These are phyloP conservation scores for Fusarium torulosum DNA, from an alignment of 2,329 filamentous ascomycete species.

Conservation along the genomic window DNA sequence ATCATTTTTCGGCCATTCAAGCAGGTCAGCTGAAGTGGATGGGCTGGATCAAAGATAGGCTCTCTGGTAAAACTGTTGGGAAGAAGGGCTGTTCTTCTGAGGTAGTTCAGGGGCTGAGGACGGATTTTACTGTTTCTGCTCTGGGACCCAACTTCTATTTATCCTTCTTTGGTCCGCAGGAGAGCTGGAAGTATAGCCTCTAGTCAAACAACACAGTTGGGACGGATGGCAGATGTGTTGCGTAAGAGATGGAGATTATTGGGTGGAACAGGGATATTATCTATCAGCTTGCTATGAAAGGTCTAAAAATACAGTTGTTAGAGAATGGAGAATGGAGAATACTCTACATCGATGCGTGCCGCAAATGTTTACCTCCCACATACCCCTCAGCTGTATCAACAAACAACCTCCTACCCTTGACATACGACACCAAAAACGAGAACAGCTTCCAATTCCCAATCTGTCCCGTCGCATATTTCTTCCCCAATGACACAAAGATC, in stretches of 20 bases:
- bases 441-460: constrained; percentile 52
- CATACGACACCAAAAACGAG: constrained; percentile 50
- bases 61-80: neutral
- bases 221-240: neutral
- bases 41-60: constrained; percentile 33
- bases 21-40: constrained; percentile 34
- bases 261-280: neutral
- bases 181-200: constrained; percentile 17
- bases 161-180: constrained; percentile 13
- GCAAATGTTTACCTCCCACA: constrained; percentile 47
- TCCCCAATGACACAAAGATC: constrained; percentile 49
- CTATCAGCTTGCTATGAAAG: neutral
- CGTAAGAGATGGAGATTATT: neutral
- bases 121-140: constrained; percentile 1
- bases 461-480: constrained; percentile 50
- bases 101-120: constrained; percentile 4
- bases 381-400: constrained; percentile 50
- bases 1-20: constrained; percentile 33
- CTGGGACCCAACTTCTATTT: constrained; percentile 25
- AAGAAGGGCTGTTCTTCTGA: constrained; percentile 11
- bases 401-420: constrained; percentile 53
- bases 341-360: constrained; percentile 48
- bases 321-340: neutral
- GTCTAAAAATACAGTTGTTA: neutral
- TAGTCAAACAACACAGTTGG: neutral